Evolutionary conservation across 2,329 filamentous ascomycete species (phyloP).

Genomic region (Neurospora sp.): DNA sequence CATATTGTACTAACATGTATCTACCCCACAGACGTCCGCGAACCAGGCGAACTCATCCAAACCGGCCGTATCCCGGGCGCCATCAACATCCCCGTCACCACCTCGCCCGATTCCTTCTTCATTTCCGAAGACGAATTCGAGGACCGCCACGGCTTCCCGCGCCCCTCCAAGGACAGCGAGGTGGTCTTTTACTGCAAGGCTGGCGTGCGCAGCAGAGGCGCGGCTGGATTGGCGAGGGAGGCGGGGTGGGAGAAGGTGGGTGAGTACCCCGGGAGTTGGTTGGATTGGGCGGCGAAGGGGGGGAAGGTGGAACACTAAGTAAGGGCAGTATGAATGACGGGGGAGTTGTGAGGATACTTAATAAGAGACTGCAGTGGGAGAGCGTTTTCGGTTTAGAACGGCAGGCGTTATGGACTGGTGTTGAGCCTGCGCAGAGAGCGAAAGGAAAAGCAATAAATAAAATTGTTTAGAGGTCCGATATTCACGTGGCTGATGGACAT

Average conservation of each 20-base stretch:
- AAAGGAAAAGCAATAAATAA: no score
- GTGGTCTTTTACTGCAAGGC: constrained; percentile 91
- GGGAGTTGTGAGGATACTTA: background rate
- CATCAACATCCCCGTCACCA: constrained; percentile 72
- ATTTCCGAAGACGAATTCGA: constrained; percentile 70
- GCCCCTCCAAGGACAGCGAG: constrained; percentile 45
- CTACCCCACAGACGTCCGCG: constrained; percentile 53
- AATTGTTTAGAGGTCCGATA: no score
- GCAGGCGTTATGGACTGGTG: no score
- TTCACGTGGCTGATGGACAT: no score
- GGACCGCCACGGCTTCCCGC: constrained; percentile 68
- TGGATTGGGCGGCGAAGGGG: constrained; percentile 71
- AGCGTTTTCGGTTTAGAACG: no score
- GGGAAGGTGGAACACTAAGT: constrained; percentile 47
- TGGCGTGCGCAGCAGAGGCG: constrained; percentile 71
- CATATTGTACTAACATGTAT: background rate
- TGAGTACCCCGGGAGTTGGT: constrained; percentile 67
- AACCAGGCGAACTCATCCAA: constrained; percentile 54
- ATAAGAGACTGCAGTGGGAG: no score
- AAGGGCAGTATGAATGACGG: no score
- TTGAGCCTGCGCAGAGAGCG: no score
- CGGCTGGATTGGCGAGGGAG: constrained; percentile 65
- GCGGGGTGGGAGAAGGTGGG: constrained; percentile 65
- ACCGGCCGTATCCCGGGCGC: constrained; percentile 70
- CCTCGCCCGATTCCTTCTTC: constrained; percentile 70